phyloP scores from a whole-genome alignment of 305 asterid genomes.

The Fraxinus platypoda region DNA sequence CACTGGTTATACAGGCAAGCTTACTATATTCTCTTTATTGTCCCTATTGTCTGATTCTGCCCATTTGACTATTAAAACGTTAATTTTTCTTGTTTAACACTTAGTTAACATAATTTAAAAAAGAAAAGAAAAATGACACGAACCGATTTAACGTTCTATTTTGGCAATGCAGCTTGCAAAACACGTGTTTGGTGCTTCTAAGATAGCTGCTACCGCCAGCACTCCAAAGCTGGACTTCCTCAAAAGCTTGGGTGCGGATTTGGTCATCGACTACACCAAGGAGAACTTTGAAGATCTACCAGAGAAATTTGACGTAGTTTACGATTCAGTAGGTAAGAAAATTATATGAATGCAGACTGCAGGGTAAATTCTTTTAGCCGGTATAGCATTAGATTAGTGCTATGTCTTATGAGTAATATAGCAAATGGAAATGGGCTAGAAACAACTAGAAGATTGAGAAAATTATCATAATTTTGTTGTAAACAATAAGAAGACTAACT shows the following conservation, averaged over 20 bases:
- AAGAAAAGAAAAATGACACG: background rate
- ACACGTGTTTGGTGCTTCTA: conserved; percentile 84
- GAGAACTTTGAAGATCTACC: conserved; percentile 65
- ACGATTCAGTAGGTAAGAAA: conserved; percentile 78
- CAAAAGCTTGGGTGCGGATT: conserved; percentile 76
- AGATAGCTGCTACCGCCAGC: conserved; percentile 82
- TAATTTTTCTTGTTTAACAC: background rate
- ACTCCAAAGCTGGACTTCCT: conserved; percentile 60
- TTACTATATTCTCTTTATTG: background rate
- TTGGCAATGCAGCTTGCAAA: conserved; percentile 63
- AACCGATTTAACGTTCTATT: background rate
- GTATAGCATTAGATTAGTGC: background rate
- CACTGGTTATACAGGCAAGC: conserved; percentile 77
- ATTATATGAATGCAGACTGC: background rate
- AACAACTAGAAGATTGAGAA: background rate
- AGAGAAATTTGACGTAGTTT: conserved; percentile 75
- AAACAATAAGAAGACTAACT: background rate
- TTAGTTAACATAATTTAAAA: background rate
- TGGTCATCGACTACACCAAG: conserved; percentile 84
- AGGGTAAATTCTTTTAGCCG: background rate
- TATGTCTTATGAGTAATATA: background rate
- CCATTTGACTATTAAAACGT: background rate
- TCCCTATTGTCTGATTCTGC: background rate
- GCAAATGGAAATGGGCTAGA: background rate
- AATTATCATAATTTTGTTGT: too few species aligned